A percentile compares a stretch with the other conserved stretches of the same genome.
These are phyloP conservation scores for Botryotinia narcissicola DNA, from an alignment of 2,329 filamentous ascomycete genomes.

Conservation along the genomic window DNA sequence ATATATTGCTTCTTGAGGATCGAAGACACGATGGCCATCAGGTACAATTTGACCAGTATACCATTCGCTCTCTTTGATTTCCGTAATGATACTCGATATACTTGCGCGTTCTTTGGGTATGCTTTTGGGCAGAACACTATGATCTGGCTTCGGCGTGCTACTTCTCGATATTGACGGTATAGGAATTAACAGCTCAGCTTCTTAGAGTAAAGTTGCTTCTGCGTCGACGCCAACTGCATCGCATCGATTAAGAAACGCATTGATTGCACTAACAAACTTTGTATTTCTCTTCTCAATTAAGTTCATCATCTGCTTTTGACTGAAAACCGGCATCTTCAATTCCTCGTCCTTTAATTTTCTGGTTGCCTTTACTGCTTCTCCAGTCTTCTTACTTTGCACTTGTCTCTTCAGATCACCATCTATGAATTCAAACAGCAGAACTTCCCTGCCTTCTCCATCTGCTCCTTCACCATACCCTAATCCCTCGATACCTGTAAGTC, in stretches of 20 bases:
- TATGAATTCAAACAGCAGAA: conserved; percentile 87
- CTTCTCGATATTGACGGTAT: conserved; percentile 48
- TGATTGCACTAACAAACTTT: conserved; percentile 77
- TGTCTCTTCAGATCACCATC: conserved; percentile 88
- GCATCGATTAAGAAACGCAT: conserved; percentile 74
- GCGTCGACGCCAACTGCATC: conserved; percentile 63
- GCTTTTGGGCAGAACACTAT: conserved; percentile 57
- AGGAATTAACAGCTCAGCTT: conserved; percentile 62
- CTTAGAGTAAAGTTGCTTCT: conserved; percentile 59
- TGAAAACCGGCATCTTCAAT: conserved; percentile 87
- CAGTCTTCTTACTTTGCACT: conserved; percentile 68
- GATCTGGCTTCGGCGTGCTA: conserved; percentile 37
- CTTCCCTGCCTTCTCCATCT: conserved; percentile 54
- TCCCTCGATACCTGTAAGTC: conserved; percentile 50
- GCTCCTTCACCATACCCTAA: conserved; percentile 39
- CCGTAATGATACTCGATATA: conserved; percentile 80
- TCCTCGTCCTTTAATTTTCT: conserved; percentile 72
- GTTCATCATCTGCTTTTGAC: conserved; percentile 85
- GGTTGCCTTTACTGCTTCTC: conserved; percentile 65
- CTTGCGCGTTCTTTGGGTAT: conserved; percentile 79
- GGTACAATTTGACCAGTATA: conserved; percentile 92
- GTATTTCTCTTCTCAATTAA: conserved; percentile 86
- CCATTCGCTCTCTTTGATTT: conserved; percentile 80
- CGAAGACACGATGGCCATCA: conserved; percentile 87
- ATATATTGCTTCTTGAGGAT: conserved; percentile 76